Base-by-base conservation (phyloP, 1,284 basidiomycete genomes). In the Somion occarium region DNA sequence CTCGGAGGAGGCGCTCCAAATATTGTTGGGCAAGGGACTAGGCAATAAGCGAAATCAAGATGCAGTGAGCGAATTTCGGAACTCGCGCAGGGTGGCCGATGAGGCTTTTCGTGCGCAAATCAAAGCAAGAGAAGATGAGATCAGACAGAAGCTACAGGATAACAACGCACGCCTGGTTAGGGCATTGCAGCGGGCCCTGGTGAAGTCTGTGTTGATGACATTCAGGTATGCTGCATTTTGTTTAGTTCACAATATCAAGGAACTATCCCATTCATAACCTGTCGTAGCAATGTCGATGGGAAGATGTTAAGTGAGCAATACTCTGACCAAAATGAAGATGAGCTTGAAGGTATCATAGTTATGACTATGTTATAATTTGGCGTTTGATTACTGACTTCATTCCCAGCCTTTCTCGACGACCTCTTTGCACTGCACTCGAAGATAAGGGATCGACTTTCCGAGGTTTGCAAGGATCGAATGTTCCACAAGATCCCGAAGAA, bases 11-110 rank as follows among this genome's bases (percentile, higher is more conserved):
- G 59, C 66, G 0, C 46, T 75, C 0, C 49, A 38, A 1, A 59
- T 65, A 0, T 57, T 78, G 19, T 27, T 68, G 26, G 46, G 61
- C 1, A 26, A 51, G 2, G 71, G 69, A 0, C 61, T 77, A 0
- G 41, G 52, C 3, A 56, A 55, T 5, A 24, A 46, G 34, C 25
- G 11, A 11, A 1, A 43, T 52, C 4, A 9, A 41, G 46, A 38
- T 5, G 26, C 24, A 45, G 22, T 42, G 23, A 24, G 15, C 18
- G 20, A 3, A 38, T 22, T 41, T 24, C n/a, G 23, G 12, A 24
- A 20, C 13, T 43, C 5, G 13, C 23, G 27, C 4, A 22, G 22
- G 23, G 5, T 11, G 20, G 27, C 46, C 7, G 19, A 5, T 7
- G 37, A 18, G 19, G 19, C 18, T 25, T 20, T 30, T 11, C 5